These are phyloP conservation scores for Diaporthe sp. DNA, from an alignment of 2,329 filamentous ascomycete genomes.

Conservation along the genomic window DNA sequence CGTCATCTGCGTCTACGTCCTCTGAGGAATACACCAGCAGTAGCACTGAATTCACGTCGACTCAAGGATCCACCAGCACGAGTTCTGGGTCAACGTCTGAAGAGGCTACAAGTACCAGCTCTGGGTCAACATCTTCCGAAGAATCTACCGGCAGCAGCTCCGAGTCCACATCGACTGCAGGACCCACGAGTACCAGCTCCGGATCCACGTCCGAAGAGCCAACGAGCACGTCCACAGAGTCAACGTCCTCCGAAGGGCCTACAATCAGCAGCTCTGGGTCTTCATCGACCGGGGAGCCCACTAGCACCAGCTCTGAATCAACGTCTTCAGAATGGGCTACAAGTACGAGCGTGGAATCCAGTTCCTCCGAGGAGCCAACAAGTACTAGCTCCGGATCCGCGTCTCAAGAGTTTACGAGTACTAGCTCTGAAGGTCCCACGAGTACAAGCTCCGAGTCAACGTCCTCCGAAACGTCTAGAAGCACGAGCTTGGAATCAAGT, in stretches of 20 bases:
- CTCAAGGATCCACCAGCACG: no score
- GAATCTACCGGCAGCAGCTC: background rate
- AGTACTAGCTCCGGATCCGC: background rate
- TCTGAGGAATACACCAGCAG: no score
- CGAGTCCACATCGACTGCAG: background rate
- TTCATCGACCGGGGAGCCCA: background rate
- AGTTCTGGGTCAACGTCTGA: no score
- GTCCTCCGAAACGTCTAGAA: background rate
- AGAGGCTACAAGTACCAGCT: no score
- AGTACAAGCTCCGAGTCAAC: background rate
- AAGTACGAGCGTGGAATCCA: background rate
- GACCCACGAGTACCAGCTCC: background rate
- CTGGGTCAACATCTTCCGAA: background rate
- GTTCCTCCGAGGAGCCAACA: background rate
- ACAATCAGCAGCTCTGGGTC: background rate
- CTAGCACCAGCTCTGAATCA: background rate
- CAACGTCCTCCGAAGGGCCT: background rate
- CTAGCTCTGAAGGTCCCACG: background rate
- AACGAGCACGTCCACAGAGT: background rate
- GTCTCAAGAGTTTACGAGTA: background rate
- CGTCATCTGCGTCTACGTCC: no score
- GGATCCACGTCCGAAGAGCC: background rate
- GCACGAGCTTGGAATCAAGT: background rate
- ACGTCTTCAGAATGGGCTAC: background rate
- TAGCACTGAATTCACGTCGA: no score